phyloP scores from a whole-genome alignment of 2,329 filamentous ascomycete species.

The Talaromyces funiculosus region DNA sequence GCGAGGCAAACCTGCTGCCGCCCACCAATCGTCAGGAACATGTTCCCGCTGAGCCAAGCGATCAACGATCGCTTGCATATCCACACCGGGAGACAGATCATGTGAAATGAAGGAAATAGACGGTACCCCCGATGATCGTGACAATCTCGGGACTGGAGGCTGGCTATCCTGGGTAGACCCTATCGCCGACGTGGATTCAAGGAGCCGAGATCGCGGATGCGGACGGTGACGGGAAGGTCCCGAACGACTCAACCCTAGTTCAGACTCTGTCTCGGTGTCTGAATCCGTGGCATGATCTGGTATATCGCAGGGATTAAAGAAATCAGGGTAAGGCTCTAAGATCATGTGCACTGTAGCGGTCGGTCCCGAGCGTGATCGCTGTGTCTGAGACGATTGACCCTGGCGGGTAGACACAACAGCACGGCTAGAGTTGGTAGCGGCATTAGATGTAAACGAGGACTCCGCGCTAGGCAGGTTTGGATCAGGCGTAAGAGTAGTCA shows the following conservation, averaged over 20 bases:
- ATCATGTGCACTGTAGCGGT: constrained; percentile 22
- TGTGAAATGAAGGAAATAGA: constrained; percentile 29
- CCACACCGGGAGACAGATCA: constrained; percentile 24
- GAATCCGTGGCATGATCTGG: constrained; percentile 31
- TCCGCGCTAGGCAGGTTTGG: constrained; percentile 71
- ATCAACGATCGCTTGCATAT: constrained; percentile 67
- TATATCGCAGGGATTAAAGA: constrained; percentile 35
- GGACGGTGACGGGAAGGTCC: constrained; percentile 10
- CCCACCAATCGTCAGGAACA: constrained; percentile 80
- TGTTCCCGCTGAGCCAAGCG: constrained; percentile 65
- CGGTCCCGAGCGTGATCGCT: constrained; percentile 21
- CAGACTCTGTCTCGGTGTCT: constrained; percentile 26
- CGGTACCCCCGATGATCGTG: constrained; percentile 19
- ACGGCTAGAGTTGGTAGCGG: constrained; percentile 24
- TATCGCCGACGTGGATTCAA: constrained; percentile 22
- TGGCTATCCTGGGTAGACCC: constrained; percentile 30
- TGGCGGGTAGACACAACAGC: constrained; percentile 29
- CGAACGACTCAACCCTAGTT: constrained; percentile 8
- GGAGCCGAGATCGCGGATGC: constrained; percentile 2
- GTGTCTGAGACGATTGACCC: constrained; percentile 42
- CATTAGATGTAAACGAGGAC: constrained; percentile 71
- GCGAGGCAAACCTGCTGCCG: constrained; percentile 60
- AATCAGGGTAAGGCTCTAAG: constrained; percentile 31
- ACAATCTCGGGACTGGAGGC: constrained; percentile 20
- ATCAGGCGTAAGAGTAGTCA: constrained; percentile 75